Percentiles rank a stretch among this genome's conserved stretches.
phyloP scores from a whole-genome alignment of 257 asterid genomes.

The Anisodus acutangulus region DNA sequence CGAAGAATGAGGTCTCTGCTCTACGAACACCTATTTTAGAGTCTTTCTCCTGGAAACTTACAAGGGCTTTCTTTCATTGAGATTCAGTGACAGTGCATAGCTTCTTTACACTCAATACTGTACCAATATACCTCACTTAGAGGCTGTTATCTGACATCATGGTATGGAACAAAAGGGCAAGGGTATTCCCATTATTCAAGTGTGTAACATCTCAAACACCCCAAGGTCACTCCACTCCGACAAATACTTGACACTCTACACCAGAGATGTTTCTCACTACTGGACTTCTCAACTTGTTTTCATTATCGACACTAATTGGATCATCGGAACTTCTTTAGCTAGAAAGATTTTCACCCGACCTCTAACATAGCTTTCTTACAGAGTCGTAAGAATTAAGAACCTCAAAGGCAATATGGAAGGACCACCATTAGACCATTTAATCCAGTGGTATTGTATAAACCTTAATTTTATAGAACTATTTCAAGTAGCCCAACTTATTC shows the following conservation, averaged over 20 bases:
- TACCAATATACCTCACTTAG: neutral
- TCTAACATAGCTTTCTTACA: neutral
- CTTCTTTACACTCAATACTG: neutral
- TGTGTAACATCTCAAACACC: conserved; percentile 1
- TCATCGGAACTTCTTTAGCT: neutral
- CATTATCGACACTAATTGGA: neutral
- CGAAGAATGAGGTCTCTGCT: neutral
- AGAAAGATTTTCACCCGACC: neutral
- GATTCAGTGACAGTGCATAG: neutral
- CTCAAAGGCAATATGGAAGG: neutral
- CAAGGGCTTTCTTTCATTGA: neutral
- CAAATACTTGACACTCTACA: neutral
- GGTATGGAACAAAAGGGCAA: neutral
- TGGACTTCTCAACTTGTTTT: neutral
- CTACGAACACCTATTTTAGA: neutral
- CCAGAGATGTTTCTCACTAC: neutral
- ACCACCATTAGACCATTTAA: neutral
- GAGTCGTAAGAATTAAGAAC: neutral
- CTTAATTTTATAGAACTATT: neutral
- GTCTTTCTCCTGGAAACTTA: neutral
- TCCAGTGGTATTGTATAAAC: neutral
- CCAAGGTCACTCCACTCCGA: neutral
- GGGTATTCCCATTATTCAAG: neutral
- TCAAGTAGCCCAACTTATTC: neutral
- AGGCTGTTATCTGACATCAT: neutral